Conservation (phyloP, 495 filamentous ascomycete genomes). For the Aspergillus conjunctus region DNA sequence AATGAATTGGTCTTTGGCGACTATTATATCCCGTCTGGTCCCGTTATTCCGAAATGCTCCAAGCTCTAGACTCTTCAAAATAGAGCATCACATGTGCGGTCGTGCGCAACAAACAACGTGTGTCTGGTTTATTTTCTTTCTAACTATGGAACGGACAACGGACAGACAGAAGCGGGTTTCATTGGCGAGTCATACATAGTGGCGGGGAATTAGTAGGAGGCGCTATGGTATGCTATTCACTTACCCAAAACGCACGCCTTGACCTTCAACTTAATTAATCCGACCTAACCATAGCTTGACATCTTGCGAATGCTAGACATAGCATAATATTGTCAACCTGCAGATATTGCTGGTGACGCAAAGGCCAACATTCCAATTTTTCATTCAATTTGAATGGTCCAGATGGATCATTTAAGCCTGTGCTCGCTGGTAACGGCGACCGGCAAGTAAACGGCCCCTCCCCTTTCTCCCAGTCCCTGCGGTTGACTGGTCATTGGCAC, state of each 20-base stretch:
- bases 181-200: constrained; percentile 8
- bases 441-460: constrained; percentile 12
- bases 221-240: constrained; percentile 11
- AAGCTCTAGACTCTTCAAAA: constrained; percentile 15
- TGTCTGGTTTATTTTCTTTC: constrained; percentile 8
- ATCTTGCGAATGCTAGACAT: constrained; percentile 3
- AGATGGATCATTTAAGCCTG: constrained; percentile 25
- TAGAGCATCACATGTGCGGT: constrained; percentile 21
- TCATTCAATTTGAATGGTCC: too few species aligned
- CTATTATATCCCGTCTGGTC: constrained; percentile 9
- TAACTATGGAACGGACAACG: constrained; percentile 12
- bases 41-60: constrained; percentile 12
- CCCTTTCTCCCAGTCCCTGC: not conserved
- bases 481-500: not conserved
- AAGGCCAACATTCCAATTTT: constrained; percentile 19
- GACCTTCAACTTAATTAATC: constrained; percentile 12
- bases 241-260: constrained; percentile 16
- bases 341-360: constrained; percentile 20
- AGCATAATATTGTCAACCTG: not conserved
- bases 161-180: not conserved
- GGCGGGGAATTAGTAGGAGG: constrained; percentile 5
- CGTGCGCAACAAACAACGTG: constrained; percentile 12
- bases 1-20: constrained; percentile 5
- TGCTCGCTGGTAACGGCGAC: constrained; percentile 23
- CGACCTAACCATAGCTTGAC: not conserved